A percentile compares a stretch with the other conserved stretches of the same genome.
Conservation (phyloP, 495 filamentous ascomycete species). For the Xylaria venustula region DNA sequence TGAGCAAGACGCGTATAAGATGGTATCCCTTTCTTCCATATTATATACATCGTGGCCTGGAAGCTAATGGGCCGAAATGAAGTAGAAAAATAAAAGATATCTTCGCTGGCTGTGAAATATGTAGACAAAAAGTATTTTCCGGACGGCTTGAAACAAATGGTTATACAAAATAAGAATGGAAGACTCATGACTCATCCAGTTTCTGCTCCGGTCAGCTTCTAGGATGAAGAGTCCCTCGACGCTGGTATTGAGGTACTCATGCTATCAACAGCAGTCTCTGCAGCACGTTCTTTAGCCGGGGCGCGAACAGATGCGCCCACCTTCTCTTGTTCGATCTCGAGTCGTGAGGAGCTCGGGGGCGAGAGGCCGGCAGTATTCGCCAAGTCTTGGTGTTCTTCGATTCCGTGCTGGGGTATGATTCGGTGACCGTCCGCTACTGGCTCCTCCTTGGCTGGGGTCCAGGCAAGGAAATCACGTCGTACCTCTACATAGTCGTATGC, state of each 20-base stretch:
- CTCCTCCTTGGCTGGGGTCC: slow-evolving; percentile 85
- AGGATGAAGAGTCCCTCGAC: not conserved
- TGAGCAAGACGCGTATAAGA: too few relatives aligned
- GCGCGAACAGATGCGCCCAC: slow-evolving; percentile 18
- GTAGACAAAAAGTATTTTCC: too few relatives aligned
- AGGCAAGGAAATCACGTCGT: slow-evolving; percentile 92
- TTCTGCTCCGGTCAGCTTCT: too few relatives aligned
- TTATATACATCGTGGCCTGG: too few relatives aligned
- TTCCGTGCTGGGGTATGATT: slow-evolving; percentile 74
- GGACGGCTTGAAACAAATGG: too few relatives aligned
- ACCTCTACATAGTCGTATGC: slow-evolving; percentile 99
- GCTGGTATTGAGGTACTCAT: not conserved
- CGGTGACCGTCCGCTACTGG: slow-evolving; percentile 62
- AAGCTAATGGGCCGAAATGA: too few relatives aligned
- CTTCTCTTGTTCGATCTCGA: slow-evolving; percentile 26
- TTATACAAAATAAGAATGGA: not conserved
- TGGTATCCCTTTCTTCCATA: too few relatives aligned
- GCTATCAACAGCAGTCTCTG: not conserved
- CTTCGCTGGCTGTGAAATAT: too few relatives aligned
- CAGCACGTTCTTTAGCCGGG: slow-evolving; percentile 22
- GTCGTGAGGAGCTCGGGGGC: not conserved
- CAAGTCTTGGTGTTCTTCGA: slow-evolving; percentile 73
- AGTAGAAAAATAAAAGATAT: too few relatives aligned
- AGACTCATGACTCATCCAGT: too few relatives aligned
- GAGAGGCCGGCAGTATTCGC: slow-evolving; percentile 31